phyloP scores from a whole-genome alignment of 2,329 filamentous ascomycete species.

The Cladosporium sp. region DNA sequence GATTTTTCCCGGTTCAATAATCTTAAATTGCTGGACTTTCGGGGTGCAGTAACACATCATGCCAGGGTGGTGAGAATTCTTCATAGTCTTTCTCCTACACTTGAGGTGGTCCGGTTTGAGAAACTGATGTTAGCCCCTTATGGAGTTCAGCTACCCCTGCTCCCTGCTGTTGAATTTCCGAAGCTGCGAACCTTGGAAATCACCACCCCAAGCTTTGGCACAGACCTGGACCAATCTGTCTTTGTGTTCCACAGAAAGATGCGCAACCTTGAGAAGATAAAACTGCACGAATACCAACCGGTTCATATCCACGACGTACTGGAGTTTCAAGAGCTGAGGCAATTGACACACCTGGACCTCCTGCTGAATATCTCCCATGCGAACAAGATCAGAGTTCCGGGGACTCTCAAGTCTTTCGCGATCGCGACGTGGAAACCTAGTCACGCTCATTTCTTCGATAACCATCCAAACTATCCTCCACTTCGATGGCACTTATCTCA shows the following conservation, averaged over 20 bases:
- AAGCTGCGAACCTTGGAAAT: neutral
- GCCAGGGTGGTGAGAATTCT: too few relatives aligned
- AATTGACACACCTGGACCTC: neutral
- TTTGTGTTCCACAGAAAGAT: neutral
- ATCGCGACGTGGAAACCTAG: neutral
- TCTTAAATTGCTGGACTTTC: conserved; percentile 18
- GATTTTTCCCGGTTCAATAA: conserved; percentile 17
- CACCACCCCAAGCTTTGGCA: too few relatives aligned
- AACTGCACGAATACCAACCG: neutral
- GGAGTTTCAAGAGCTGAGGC: neutral
- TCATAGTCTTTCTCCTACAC: neutral
- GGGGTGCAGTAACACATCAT: too few relatives aligned
- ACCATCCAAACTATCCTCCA: neutral
- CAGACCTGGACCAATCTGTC: too few relatives aligned
- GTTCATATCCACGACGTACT: neutral
- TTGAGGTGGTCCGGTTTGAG: neutral
- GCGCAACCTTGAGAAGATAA: neutral
- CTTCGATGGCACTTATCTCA: neutral
- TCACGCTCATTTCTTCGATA: neutral
- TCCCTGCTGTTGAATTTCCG: neutral
- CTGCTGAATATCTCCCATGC: neutral
- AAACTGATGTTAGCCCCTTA: neutral
- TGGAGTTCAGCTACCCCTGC: neutral
- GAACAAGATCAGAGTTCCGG: neutral
- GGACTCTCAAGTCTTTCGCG: conserved; percentile 1